Base-by-base conservation (phyloP, 176 grass and related monocot species). In the Urochloa ruziziensis region DNA sequence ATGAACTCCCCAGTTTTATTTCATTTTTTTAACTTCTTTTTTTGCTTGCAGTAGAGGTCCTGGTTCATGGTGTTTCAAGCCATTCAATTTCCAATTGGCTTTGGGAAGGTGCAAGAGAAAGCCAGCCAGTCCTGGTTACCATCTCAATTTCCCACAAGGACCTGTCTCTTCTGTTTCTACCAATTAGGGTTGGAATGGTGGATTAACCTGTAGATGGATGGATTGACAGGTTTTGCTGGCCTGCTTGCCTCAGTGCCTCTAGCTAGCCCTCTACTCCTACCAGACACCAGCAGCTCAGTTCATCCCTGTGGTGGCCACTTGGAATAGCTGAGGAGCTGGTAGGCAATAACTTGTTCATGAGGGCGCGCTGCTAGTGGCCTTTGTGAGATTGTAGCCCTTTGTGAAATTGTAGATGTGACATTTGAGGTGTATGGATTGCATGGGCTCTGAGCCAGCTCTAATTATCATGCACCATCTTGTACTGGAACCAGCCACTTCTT, bases 401-500 rank as follows among this genome's bases (percentile, higher is more conserved):
- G n/a, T n/a, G n/a, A n/a, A n/a, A n/a, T 68, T n/a, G 35, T 4
- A 56, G 84, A 90, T 70, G 84, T 80, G 84, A 90, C 68, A 90
- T 75, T 49, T 83, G 67, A 79, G 80, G 80, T 35, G 48, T 72
- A 79, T 27, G 43, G 60, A 48, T 80, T 53, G 62, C 62, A 80
- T 57, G 79, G 73, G 57, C 56, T 48, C 82, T 89, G 63, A 73
- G 58, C 10, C 23, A 32, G 83, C 78, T 90, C 88, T 90, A 83
- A 83, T 40, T 90, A 83, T 78, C 75, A 80, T 69, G 82, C 62
- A 85, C 70, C 61, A 83, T 21, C 53, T 15, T 82, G 83, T 86
- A 82, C 72, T 57, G 23, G 59, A 61, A 67, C 84, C 67, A 83
- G 36, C 67, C 74, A 67, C 23, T 64, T 87, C 25, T 81, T 79